These are phyloP conservation scores for Alternaria consortialis DNA, from an alignment of 2,329 filamentous ascomycete species.

Conservation along the genomic window DNA sequence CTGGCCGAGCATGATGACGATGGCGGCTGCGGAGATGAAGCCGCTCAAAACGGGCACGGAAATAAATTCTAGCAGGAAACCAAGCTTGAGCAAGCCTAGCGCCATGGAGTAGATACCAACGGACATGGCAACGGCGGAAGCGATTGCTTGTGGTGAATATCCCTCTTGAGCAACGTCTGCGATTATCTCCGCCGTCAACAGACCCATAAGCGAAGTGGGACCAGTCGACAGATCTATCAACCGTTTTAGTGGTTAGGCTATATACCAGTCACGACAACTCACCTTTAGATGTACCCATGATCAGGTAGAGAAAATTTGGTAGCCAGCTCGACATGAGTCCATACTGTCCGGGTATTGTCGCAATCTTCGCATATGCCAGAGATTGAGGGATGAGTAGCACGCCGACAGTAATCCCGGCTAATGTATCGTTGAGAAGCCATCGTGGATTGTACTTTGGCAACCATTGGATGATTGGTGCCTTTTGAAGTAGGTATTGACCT, in stretches of 20 bases:
- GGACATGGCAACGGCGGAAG: slow-evolving; percentile 69
- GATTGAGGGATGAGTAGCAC: slow-evolving; percentile 88
- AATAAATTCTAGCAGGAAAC: slow-evolving; percentile 72
- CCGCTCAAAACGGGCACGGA: slow-evolving; percentile 70
- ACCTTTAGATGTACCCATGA: slow-evolving; percentile 76
- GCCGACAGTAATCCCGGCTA: slow-evolving; percentile 73
- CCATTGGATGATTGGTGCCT: slow-evolving; percentile 70
- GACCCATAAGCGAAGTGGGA: slow-evolving; percentile 70
- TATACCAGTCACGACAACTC: not conserved
- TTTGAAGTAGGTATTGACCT: slow-evolving; percentile 66
- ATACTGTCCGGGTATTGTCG: slow-evolving; percentile 87
- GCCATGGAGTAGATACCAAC: slow-evolving; percentile 69
- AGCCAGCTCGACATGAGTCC: slow-evolving; percentile 94
- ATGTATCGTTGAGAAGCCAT: slow-evolving; percentile 69
- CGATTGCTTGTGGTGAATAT: slow-evolving; percentile 65
- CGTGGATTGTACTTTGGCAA: slow-evolving; percentile 67
- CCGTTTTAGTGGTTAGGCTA: slow-evolving; percentile 46
- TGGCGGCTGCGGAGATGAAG: slow-evolving; percentile 72
- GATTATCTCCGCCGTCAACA: slow-evolving; percentile 70
- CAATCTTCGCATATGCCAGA: slow-evolving; percentile 94
- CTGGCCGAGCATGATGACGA: slow-evolving; percentile 72
- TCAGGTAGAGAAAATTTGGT: slow-evolving; percentile 94
- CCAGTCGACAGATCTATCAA: slow-evolving; percentile 69
- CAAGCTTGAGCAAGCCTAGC: slow-evolving; percentile 69
- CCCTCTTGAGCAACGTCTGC: slow-evolving; percentile 60